phyloP scores from a whole-genome alignment of 495 filamentous ascomycete genomes.

The Lentithecium fluviatile region DNA sequence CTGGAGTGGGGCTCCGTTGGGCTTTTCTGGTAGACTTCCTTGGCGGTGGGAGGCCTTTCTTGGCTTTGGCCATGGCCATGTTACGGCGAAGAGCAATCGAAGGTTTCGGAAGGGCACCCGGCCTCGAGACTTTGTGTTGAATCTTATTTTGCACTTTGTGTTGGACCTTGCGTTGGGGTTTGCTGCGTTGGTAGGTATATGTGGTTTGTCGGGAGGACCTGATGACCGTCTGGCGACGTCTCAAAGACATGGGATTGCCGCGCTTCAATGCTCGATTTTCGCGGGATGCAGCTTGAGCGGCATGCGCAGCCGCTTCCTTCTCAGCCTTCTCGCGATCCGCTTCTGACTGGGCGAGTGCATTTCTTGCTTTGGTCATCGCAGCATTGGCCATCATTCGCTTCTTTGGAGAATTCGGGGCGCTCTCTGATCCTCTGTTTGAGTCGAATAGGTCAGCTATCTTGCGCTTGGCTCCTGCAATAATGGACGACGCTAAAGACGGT shows the following conservation, averaged over 20 bases:
- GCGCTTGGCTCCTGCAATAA: constrained; percentile 32
- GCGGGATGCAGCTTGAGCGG: constrained; percentile 21
- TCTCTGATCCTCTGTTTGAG: constrained; percentile 7
- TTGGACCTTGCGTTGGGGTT: too few species aligned
- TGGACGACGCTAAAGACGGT: constrained; percentile 5
- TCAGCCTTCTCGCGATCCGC: constrained; percentile 13
- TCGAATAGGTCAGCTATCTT: constrained; percentile 31
- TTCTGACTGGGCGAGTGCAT: constrained; percentile 15
- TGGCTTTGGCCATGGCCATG: background rate
- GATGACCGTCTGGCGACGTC: constrained; percentile 10
- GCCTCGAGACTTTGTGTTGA: too few species aligned
- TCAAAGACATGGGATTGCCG: constrained; percentile 13
- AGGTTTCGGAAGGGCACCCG: too few species aligned
- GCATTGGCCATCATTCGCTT: constrained; percentile 24
- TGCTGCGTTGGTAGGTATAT: background rate
- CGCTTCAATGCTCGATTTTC: constrained; percentile 26
- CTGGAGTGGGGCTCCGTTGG: too few species aligned
- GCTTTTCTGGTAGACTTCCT: background rate
- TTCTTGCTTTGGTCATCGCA: constrained; percentile 23
- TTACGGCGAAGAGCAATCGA: too few species aligned
- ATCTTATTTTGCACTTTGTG: too few species aligned
- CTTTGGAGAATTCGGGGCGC: constrained; percentile 12
- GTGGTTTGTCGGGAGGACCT: background rate
- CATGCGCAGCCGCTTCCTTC: constrained; percentile 11
- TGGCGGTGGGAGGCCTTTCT: background rate